phyloP scores from a whole-genome alignment of 768 basidiomycete genomes.

The Tephrocybe rancida region DNA sequence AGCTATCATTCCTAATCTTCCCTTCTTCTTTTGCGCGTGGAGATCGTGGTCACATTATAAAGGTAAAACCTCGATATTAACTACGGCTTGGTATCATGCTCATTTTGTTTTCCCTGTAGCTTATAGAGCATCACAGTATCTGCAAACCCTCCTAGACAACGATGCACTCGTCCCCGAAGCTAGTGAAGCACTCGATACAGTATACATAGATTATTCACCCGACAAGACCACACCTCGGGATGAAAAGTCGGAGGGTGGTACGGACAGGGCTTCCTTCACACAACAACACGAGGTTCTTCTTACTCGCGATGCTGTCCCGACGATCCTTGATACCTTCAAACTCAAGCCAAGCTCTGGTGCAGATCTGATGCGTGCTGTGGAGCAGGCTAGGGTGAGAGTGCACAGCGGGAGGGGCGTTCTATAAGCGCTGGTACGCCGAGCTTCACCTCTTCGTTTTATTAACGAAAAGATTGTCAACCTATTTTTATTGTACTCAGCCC shows the following conservation, averaged over 20 bases:
- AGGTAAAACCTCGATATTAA: conserved; percentile 41
- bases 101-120: conserved; percentile 39
- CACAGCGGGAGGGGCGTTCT: conserved; percentile 19
- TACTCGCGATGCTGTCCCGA: conserved; percentile 53
- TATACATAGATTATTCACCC: conserved; percentile 44
- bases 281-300: conserved; percentile 44
- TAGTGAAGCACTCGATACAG: conserved; percentile 53
- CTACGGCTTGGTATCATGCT: neutral
- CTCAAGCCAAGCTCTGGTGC: conserved; percentile 45
- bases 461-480: neutral
- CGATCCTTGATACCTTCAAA: conserved; percentile 46
- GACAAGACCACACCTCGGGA: neutral
- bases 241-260: conserved; percentile 3
- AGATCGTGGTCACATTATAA: conserved; percentile 84
- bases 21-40: conserved; percentile 87
- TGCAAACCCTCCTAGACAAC: conserved; percentile 58
- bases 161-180: conserved; percentile 59
- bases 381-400: conserved; percentile 50
- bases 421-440: neutral
- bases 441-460: neutral
- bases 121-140: conserved; percentile 70
- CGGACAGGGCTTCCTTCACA: conserved; percentile 12
- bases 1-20: conserved; percentile 84
- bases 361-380: conserved; percentile 66
- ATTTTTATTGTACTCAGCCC: neutral